Evolutionary conservation across 345 rosid species (phyloP).

Genomic region (Eucalyptus fibrosa): DNA sequence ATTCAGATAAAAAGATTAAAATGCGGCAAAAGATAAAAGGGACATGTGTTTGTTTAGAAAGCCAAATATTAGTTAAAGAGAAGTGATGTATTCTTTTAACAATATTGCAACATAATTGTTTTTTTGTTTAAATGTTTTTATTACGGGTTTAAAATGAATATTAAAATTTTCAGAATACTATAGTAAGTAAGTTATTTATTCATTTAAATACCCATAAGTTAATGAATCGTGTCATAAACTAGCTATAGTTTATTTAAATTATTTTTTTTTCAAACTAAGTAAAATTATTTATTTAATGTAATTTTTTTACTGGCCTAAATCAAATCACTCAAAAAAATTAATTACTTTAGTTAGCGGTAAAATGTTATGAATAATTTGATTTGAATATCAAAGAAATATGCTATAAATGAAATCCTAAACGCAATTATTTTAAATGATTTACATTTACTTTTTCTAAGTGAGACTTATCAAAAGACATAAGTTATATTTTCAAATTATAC

Average conservation of each 20-base stretch:
- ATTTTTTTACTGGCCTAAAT: too few relatives aligned
- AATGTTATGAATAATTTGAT: background rate
- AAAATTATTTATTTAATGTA: fast-evolving
- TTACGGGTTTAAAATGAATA: fast-evolving
- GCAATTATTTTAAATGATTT: too few relatives aligned
- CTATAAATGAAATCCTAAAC: background rate
- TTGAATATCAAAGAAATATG: background rate
- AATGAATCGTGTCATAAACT: too few relatives aligned
- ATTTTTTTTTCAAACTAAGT: too few relatives aligned
- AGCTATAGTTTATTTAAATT: too few relatives aligned
- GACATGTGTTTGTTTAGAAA: background rate
- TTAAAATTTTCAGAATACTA: too few relatives aligned
- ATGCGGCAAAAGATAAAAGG: background rate
- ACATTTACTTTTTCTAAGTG: background rate
- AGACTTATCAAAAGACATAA: background rate
- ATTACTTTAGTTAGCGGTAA: background rate
- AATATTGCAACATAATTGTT: fast-evolving
- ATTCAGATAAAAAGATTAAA: too few relatives aligned
- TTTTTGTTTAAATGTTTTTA: too few relatives aligned
- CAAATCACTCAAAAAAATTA: too few relatives aligned
- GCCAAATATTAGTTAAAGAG: background rate
- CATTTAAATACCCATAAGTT: too few relatives aligned
- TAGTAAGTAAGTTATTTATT: too few relatives aligned
- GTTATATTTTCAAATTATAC: background rate
- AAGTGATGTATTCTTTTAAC: background rate